Base-by-base conservation (phyloP, 164 flowering plant species). In the Aristolochia contorta region DNA sequence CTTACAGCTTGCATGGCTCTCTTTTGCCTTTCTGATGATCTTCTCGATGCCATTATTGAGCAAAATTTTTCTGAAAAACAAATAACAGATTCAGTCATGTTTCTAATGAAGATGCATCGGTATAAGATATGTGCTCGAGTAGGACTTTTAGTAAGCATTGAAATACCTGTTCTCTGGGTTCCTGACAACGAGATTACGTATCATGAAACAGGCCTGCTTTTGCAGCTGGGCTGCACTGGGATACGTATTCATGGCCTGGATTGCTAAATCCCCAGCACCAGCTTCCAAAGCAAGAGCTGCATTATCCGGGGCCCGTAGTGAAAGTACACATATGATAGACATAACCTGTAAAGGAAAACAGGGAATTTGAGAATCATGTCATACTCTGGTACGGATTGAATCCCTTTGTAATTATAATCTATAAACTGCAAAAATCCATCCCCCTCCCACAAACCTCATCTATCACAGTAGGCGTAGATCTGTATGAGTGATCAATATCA, bases 221-320 rank as follows among this genome's bases (percentile, higher is more conserved):
- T 86, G 99, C 79, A 90, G 63, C 63, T 80, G 91, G 45, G 71
- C 77, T n/a, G 86, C 80, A 5, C 74, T 55, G 19, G 97, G 96
- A 65, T 86, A 93, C 62, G 72, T 81, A 60, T 77, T 67, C 97
- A 93, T 93, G 37, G 93, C 81, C 74, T 82, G 86, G 32, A 85
- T 78, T 18, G 87, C 94, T 60, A 93, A 75, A 55, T 93, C 97
- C 24, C 99, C 97, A 24, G 85, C 96, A 24, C 99, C 99, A 24
- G 95, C 88, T 80, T 90, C 97, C 55, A 93, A 67, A 10, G 96
- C 96, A 49, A 75, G 74, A 21, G 91, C 78, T 72, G 99, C 97
- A 72, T 82, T 84, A 32, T 78, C 87, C 10, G 96, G 96, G 33
- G 92, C 80, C 69, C 97, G 82, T 72, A 93, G 78, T 30, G 75